Conservation (phyloP, 495 filamentous ascomycete species). For the Arthonia radiata region DNA sequence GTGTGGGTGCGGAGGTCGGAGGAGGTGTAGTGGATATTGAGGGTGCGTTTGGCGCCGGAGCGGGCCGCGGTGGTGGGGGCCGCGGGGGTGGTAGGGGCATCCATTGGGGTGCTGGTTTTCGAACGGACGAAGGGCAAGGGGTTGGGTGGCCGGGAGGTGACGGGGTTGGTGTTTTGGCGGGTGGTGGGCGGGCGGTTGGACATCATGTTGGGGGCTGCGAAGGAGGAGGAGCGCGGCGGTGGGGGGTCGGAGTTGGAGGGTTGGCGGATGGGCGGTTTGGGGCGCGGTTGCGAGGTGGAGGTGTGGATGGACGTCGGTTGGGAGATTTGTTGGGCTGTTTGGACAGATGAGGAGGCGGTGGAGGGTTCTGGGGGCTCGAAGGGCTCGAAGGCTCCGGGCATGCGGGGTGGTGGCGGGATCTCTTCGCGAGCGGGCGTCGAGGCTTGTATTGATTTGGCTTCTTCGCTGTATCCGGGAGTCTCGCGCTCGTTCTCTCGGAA, state of each 20-base stretch:
- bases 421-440: constrained; percentile 13
- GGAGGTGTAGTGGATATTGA: constrained; percentile 68
- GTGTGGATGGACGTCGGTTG: constrained; percentile 34
- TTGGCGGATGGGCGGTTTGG: constrained; percentile 3
- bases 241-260: constrained; percentile 1
- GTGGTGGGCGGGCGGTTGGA: constrained; percentile 9
- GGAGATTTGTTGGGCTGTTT: constrained; percentile 7
- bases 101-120: constrained; percentile 13
- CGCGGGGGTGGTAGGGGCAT: constrained; percentile 13
- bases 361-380: too few relatives aligned
- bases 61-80: constrained; percentile 37
- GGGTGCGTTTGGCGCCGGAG: constrained; percentile 56
- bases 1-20: constrained; percentile 26
- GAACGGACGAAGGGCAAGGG: constrained; percentile 14
- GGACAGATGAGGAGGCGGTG: constrained; percentile 7
- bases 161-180: constrained; percentile 15
- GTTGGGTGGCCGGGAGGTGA: constrained; percentile 19
- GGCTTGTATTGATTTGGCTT: constrained; percentile 21
- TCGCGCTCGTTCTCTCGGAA: constrained; percentile 51
- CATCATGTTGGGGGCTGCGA: constrained; percentile 2
- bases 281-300: constrained; percentile 39
- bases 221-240: constrained; percentile 1
- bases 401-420: constrained; percentile 7
- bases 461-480: constrained; percentile 45
- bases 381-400: constrained; percentile 9